Evolutionary conservation across 768 basidiomycete genomes (phyloP).

Genomic region (Trametes maxima): DNA sequence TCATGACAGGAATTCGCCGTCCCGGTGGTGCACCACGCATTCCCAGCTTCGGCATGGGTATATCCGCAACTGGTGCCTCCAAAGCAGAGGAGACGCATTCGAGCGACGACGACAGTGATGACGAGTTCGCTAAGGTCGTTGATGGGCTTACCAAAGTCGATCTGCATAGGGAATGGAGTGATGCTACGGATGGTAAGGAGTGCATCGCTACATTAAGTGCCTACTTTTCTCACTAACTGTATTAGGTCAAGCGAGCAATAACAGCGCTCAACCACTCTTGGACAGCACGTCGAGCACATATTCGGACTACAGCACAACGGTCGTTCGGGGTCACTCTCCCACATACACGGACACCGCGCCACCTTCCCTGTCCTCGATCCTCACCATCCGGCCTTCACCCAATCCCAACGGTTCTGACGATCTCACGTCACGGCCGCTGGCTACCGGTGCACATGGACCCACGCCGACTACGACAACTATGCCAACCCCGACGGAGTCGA

Average conservation of each 20-base stretch:
- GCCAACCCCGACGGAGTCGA: constrained; percentile 39
- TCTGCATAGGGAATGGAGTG: constrained; percentile 51
- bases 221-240: constrained; percentile 17
- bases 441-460: constrained; percentile 30
- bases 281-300: constrained; percentile 44
- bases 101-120: constrained; percentile 63
- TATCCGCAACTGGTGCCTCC: constrained; percentile 43
- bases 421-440: constrained; percentile 44
- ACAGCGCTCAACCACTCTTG: constrained; percentile 59
- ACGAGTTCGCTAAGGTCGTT: constrained; percentile 67
- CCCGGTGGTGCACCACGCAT: constrained; percentile 68
- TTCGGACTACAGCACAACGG: constrained; percentile 72
- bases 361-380: constrained; percentile 68
- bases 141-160: constrained; percentile 53
- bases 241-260: constrained; percentile 37
- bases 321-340: constrained; percentile 50
- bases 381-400: constrained; percentile 64
- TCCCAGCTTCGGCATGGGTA: constrained; percentile 80
- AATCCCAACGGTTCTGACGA: constrained; percentile 48
- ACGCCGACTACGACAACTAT: constrained; percentile 29
- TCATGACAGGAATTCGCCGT: constrained; percentile 68
- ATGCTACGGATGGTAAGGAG: constrained; percentile 42
- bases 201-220: not conserved
- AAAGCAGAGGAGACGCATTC: constrained; percentile 33
- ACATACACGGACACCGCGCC: constrained; percentile 40